These are phyloP conservation scores for Trichoderma sp. DNA, from an alignment of 2,329 filamentous ascomycete genomes.

Conservation along the genomic window DNA sequence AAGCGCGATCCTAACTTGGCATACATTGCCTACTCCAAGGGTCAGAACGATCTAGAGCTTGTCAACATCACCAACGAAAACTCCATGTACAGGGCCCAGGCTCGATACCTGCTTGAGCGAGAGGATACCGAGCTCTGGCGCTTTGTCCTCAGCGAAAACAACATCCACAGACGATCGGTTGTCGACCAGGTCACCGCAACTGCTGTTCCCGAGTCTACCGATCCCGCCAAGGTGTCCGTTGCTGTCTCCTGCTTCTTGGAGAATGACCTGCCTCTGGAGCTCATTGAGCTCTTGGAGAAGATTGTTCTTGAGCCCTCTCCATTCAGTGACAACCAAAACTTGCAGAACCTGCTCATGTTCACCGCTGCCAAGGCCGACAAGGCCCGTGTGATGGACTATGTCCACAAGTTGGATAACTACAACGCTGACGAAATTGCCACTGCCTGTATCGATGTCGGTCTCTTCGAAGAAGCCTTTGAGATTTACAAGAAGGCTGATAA, in stretches of 20 bases:
- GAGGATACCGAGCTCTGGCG: slow-evolving; percentile 88
- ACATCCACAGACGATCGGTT: slow-evolving; percentile 87
- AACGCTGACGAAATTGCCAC: slow-evolving; percentile 88
- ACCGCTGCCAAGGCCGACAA: slow-evolving; percentile 97
- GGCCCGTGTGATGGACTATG: slow-evolving; percentile 90
- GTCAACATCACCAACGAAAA: slow-evolving; percentile 99
- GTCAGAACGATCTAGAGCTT: slow-evolving; percentile 93
- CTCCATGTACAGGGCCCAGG: slow-evolving; percentile 99
- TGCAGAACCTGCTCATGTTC: slow-evolving; percentile 94
- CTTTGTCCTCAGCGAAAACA: slow-evolving; percentile 93
- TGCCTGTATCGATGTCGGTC: slow-evolving; percentile 89
- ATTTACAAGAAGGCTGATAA: slow-evolving; percentile 98
- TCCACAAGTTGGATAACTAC: slow-evolving; percentile 85
- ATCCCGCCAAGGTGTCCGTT: slow-evolving; percentile 91
- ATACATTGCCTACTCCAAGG: slow-evolving; percentile 93
- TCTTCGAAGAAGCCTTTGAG: slow-evolving; percentile 96
- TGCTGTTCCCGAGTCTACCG: slow-evolving; percentile 86
- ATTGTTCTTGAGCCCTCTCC: slow-evolving; percentile 99
- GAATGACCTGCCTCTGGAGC: slow-evolving; percentile 84
- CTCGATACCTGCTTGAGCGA: slow-evolving; percentile 87
- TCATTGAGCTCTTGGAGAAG: slow-evolving; percentile 98
- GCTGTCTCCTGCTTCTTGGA: slow-evolving; percentile 91
- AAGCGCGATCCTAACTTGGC: slow-evolving; percentile 96
- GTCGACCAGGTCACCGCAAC: slow-evolving; percentile 96
- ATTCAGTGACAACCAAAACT: slow-evolving; percentile 94